A percentile compares a stretch with the other conserved stretches of the same genome.
phyloP scores from a whole-genome alignment of 2,329 filamentous ascomycete species.

The Davidsoniella virescens region DNA sequence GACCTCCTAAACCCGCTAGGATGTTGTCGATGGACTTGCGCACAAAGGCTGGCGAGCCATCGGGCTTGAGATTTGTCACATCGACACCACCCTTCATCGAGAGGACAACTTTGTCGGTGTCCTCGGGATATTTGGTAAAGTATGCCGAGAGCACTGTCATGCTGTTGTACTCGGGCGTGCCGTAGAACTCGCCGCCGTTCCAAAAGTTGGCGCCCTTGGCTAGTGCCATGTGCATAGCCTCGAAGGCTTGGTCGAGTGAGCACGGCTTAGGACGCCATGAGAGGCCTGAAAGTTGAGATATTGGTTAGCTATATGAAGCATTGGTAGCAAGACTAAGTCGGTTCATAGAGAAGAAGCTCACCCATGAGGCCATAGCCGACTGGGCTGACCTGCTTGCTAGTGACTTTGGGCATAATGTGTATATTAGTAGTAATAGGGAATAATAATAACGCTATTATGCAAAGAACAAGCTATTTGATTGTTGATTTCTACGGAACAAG shows the following conservation, averaged over 20 bases:
- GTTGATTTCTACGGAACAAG: no score
- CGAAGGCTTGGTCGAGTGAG: constrained; percentile 33
- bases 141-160: constrained; percentile 45
- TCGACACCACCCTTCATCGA: constrained; percentile 43
- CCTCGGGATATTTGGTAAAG: constrained; percentile 46
- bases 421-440: background rate
- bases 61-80: constrained; percentile 22
- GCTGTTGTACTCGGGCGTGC: constrained; percentile 37
- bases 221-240: constrained; percentile 38
- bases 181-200: constrained; percentile 53
- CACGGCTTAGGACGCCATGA: constrained; percentile 26
- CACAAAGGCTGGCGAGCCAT: constrained; percentile 37
- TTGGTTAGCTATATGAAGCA: background rate
- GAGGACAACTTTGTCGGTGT: constrained; percentile 44
- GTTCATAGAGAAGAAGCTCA: constrained; percentile 17
- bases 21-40: constrained; percentile 42
- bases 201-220: constrained; percentile 32
- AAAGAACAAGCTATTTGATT: no score
- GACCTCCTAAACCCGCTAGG: constrained; percentile 32
- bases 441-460: background rate
- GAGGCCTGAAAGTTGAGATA: constrained; percentile 21
- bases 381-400: constrained; percentile 29
- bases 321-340: background rate
- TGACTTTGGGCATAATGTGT: constrained; percentile 20
- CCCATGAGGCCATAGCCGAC: constrained; percentile 41